phyloP scores from a whole-genome alignment of 345 rosid genomes.

The Anastatica hierochuntica region DNA sequence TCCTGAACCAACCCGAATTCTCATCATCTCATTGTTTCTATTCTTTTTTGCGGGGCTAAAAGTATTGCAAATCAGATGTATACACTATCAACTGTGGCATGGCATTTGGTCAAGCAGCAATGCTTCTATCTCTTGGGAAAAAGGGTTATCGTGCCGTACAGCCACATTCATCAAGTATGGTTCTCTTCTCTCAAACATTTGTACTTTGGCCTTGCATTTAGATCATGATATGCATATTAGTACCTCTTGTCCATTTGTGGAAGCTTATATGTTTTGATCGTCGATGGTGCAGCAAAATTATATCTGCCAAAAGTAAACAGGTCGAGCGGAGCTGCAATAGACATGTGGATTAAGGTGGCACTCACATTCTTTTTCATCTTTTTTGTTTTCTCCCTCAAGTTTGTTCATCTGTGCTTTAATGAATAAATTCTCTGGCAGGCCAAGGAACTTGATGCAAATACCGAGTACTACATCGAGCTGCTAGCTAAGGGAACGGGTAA shows the following conservation, averaged over 20 bases:
- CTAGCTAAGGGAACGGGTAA: slow-evolving; percentile 72
- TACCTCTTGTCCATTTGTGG: background rate
- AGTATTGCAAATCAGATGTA: slow-evolving; percentile 64
- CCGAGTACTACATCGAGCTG: slow-evolving; percentile 59
- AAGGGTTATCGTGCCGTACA: slow-evolving; percentile 67
- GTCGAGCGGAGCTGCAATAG: slow-evolving; percentile 74
- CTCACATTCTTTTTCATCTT: background rate
- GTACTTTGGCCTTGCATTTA: too few species aligned
- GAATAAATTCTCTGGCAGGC: slow-evolving; percentile 39
- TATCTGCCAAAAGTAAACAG: slow-evolving; percentile 61
- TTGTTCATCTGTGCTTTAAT: background rate
- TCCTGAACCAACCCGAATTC: too few species aligned
- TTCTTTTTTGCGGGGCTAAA: slow-evolving; percentile 11
- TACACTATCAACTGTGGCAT: slow-evolving; percentile 72
- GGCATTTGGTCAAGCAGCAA: slow-evolving; percentile 96
- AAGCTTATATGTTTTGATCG: slow-evolving; percentile 1
- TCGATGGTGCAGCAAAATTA: slow-evolving; percentile 50
- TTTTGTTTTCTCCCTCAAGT: background rate
- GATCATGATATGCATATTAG: too few species aligned
- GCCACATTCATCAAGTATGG: slow-evolving; percentile 68
- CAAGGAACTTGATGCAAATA: slow-evolving; percentile 64
- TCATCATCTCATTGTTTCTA: background rate
- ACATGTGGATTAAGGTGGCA: slow-evolving; percentile 81
- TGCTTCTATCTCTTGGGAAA: slow-evolving; percentile 77
- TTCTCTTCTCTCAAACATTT: slow-evolving; percentile 7